phyloP scores from a whole-genome alignment of 352 stramenopile species.

The Halophytophthora batemanensis region DNA sequence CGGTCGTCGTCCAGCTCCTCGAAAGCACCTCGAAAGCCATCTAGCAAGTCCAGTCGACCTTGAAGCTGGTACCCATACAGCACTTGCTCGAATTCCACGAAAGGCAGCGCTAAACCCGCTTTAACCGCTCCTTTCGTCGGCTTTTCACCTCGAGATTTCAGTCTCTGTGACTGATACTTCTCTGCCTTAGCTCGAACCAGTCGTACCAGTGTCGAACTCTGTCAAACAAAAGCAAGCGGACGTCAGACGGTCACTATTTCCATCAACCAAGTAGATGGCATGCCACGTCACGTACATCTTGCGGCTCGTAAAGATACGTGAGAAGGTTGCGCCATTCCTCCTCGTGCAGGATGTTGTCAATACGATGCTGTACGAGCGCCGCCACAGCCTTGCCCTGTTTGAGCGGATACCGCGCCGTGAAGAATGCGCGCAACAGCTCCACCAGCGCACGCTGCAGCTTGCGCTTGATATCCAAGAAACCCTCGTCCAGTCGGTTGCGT shows the following conservation, averaged over 20 bases:
- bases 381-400: constrained; percentile 62
- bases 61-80: constrained; percentile 72
- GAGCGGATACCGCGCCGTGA: constrained; percentile 57
- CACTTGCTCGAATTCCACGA: constrained; percentile 62
- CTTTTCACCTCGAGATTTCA: constrained; percentile 5
- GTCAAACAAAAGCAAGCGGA: constrained; percentile 1
- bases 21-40: constrained; percentile 50
- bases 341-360: constrained; percentile 41
- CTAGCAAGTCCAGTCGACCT: constrained; percentile 58
- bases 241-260: not conserved
- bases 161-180: constrained; percentile 18
- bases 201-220: constrained; percentile 47
- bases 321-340: constrained; percentile 75
- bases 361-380: constrained; percentile 37
- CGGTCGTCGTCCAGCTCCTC: constrained; percentile 42
- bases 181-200: constrained; percentile 44
- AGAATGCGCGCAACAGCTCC: constrained; percentile 69
- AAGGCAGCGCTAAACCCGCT: constrained; percentile 32
- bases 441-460: constrained; percentile 72
- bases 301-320: constrained; percentile 71
- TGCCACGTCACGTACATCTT: constrained; percentile 41
- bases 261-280: not conserved
- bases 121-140: constrained; percentile 5
- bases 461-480: constrained; percentile 71
- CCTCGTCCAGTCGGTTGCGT: constrained; percentile 79